These are phyloP conservation scores for Aristolochia californica DNA, from an alignment of 164 flowering plant species.

Conservation along the genomic window DNA sequence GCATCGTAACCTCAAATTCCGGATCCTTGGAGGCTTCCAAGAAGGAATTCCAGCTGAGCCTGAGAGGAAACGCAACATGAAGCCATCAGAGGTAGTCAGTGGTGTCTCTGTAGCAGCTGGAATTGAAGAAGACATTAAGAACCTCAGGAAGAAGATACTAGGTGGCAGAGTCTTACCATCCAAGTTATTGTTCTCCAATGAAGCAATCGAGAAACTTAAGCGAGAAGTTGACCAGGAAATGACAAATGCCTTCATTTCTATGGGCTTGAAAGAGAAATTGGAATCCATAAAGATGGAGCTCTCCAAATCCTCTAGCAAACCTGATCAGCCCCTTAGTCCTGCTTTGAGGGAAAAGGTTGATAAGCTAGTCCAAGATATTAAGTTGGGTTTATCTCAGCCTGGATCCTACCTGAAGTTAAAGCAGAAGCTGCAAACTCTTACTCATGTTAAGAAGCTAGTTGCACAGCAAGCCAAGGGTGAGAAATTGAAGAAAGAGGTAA, in stretches of 20 bases:
- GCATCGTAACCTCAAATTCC: constrained; percentile 16
- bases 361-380: constrained; percentile 20
- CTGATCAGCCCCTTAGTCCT: constrained; percentile 13
- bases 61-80: constrained; percentile 16
- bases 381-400: constrained; percentile 5
- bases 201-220: constrained; percentile 17
- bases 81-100: constrained; percentile 10
- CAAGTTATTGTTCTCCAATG: constrained; percentile 6
- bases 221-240: constrained; percentile 28
- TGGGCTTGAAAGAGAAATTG: constrained; percentile 28
- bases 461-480: constrained; percentile 18
- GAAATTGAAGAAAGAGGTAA: constrained; percentile 17
- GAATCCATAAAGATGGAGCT: constrained; percentile 22
- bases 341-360: constrained; percentile 20
- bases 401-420: constrained; percentile 10
- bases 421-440: constrained; percentile 14
- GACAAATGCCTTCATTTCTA: constrained; percentile 22
- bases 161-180: constrained; percentile 15
- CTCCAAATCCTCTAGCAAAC: constrained; percentile 7
- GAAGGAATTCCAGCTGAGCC: constrained; percentile 16
- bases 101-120: constrained; percentile 3
- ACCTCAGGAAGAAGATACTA: constrained; percentile 18
- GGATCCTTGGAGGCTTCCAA: constrained; percentile 16
- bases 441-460: constrained; percentile 16
- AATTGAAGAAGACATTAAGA: constrained; percentile 18